Percentiles rank a stretch among this genome's conserved stretches.
Conservation (phyloP, 345 rosid species). For the Eucalyptus globulus region DNA sequence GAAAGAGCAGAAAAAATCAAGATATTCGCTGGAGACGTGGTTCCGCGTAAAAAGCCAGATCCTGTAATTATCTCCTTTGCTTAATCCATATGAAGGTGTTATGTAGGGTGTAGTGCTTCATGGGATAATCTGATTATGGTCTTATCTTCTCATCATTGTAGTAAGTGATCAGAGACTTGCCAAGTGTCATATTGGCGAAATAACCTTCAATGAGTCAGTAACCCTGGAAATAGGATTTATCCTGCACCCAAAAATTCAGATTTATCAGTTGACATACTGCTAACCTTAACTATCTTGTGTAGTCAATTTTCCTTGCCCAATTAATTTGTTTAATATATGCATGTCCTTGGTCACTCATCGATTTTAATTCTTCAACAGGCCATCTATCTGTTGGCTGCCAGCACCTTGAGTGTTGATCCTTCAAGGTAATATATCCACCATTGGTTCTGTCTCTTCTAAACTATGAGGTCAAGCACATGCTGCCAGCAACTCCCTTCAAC, state of each 20-base stretch:
- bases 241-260: background rate
- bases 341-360: background rate
- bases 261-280: background rate
- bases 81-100: background rate
- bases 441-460: background rate
- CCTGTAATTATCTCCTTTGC: constrained; percentile 25
- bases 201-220: background rate
- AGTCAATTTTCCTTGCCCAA: background rate
- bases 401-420: constrained; percentile 79
- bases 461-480: background rate
- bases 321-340: background rate
- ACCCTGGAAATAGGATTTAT: background rate
- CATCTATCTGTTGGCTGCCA: constrained; percentile 81
- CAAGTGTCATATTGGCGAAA: background rate
- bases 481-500: background rate
- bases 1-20: constrained; percentile 73
- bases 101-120: background rate
- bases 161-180: background rate
- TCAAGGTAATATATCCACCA: constrained; percentile 33
- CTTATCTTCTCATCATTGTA: background rate
- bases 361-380: constrained; percentile 34
- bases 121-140: background rate
- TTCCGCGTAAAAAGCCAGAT: constrained; percentile 88
- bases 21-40: constrained; percentile 94
- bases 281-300: background rate